Conservation (phyloP, 768 basidiomycete genomes). For the Amanita rubescens region DNA sequence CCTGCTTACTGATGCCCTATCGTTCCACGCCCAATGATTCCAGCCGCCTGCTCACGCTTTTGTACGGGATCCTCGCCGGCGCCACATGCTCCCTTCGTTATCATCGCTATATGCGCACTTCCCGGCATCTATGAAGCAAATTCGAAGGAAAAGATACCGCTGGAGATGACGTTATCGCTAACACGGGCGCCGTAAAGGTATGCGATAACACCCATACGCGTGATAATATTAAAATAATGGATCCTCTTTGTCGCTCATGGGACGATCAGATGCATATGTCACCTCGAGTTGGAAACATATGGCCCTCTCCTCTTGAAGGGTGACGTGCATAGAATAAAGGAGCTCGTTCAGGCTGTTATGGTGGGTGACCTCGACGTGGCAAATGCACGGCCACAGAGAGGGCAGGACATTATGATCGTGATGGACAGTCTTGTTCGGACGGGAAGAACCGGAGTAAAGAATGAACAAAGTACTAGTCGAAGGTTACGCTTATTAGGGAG, state of each 20-base stretch:
- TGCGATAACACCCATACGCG: constrained; percentile 7
- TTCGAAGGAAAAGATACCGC: constrained; percentile 95
- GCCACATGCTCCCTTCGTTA: too few species aligned
- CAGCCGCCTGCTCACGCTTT: too few species aligned
- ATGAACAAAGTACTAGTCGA: constrained; percentile 98
- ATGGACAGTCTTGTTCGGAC: constrained; percentile 91
- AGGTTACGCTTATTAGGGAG: constrained; percentile 95
- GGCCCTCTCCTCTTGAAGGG: constrained; percentile 97
- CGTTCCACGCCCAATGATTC: too few species aligned
- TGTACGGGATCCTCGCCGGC: too few species aligned
- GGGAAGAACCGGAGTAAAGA: constrained; percentile 89
- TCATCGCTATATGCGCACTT: too few species aligned
- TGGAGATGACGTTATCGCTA: constrained; percentile 89
- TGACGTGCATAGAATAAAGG: constrained; percentile 93
- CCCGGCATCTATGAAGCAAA: constrained; percentile 97
- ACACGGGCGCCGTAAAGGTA: constrained; percentile 94
- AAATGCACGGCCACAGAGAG: constrained; percentile 92
- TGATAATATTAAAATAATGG: neutral
- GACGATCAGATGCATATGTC: constrained; percentile 94
- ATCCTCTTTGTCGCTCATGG: constrained; percentile 68
- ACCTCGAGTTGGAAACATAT: constrained; percentile 97
- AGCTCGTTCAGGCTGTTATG: constrained; percentile 92
- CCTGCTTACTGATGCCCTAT: too few species aligned
- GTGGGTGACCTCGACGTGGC: constrained; percentile 94
- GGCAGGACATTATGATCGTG: constrained; percentile 98